Base-by-base conservation (phyloP, 345 rosid species). In the Trapa bicornis region DNA sequence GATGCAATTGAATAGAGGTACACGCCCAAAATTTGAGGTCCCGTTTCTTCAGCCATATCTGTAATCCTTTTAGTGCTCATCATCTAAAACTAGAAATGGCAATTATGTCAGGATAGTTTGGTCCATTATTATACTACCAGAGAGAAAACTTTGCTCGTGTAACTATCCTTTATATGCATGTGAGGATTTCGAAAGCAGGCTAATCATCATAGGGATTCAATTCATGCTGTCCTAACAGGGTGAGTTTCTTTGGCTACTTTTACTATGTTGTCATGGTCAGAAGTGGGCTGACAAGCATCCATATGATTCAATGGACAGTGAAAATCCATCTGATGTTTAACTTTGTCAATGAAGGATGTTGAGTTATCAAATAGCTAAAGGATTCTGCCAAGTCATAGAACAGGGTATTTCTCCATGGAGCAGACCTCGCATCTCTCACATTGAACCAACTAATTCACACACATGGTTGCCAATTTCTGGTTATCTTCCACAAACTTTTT, bases 401-500 rank as follows among this genome's bases (percentile, higher is more conserved):
- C 29, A 22, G 29, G 29, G 29, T 22, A 22, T 22, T 22, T 22
- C 29, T 22, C 29, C 29, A 22, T 22, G 29, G 29, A 22, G 29
- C 29, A 22, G 29, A 22, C 29, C 97, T 91, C 90, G 86, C 80
- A 82, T 70, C 80, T 91, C 48, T 78, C 77, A 66, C 97, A 85
- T 80, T 85, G 87, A 29, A 52, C 75, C 80, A 85, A 79, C 83
- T 88, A 75, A 69, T 75, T 79, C 33, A 79, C 79, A 65, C 96
- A 91, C 80, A 87, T 89, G 35, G 65, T 80, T 9, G 89, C 95
- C 72, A 91, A 61, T 70, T 82, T 84, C 80, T 85, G 91, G 65
- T 91, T 88, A 78, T 86, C 97, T 71, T 85, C 88, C 60, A 91
- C 93, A 64, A 91, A 91, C 66, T 84, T 88, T 89, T 81, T 88